Conservation (phyloP, 805 yeast genomes). For the Saturnispora besseyi region DNA sequence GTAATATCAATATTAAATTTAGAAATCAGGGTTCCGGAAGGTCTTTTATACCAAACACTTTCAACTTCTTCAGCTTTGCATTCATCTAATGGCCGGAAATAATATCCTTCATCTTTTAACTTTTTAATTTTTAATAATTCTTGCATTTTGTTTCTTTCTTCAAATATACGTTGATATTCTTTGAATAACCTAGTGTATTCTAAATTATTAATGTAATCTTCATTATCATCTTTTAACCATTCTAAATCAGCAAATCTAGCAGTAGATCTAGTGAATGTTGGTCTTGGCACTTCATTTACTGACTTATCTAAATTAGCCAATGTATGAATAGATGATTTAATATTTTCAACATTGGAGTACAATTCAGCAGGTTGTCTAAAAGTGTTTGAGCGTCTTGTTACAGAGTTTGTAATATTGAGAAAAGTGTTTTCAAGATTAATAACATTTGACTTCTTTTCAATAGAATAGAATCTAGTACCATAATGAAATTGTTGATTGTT, state of each 20-base stretch:
- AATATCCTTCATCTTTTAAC: conserved; percentile 26
- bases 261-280: conserved; percentile 16
- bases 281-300: neutral
- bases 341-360: neutral
- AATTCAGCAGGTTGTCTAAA: neutral
- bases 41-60: conserved; percentile 25
- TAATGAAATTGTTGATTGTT: neutral
- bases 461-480: conserved; percentile 5
- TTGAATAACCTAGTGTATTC: conserved; percentile 28
- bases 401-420: conserved; percentile 1
- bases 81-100: conserved; percentile 24
- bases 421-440: conserved; percentile 3
- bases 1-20: conserved; percentile 49
- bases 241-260: conserved; percentile 24
- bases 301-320: neutral
- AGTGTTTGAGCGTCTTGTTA: neutral
- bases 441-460: neutral
- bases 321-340: neutral
- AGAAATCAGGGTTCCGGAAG: conserved; percentile 25
- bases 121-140: conserved; percentile 29
- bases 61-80: conserved; percentile 30
- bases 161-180: conserved; percentile 36
- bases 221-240: conserved; percentile 25
- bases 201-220: conserved; percentile 24
- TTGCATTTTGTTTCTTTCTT: conserved; percentile 32